Base-by-base conservation (phyloP, 768 basidiomycete species). In the Lepiota brunneoincarnata region DNA sequence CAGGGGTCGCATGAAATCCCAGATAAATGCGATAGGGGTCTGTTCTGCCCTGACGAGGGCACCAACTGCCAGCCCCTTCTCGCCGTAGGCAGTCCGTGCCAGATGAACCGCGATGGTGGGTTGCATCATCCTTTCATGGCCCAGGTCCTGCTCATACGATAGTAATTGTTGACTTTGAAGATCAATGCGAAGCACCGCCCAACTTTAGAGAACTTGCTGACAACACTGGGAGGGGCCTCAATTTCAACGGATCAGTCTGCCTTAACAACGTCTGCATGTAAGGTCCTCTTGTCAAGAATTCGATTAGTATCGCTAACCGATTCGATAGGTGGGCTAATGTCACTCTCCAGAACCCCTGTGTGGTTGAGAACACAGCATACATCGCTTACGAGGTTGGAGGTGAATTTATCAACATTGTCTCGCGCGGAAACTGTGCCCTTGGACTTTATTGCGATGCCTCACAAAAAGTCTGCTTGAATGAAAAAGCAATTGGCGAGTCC, bases 11-110 rank as follows among this genome's bases (percentile, higher is more conserved):
- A 68, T 36, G 56, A 61, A 6, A 62, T 90, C 17, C 91, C 92
- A 1, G 71, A 75, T 10, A 75, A 81, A 59, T 94, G 92, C 63
- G 64, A 71, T 6, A 59, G 61, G 28, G 85, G 81, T 17, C 64
- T 80, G 62, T 94, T 93, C 67, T 94, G 92, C 67, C 91, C 91
- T 0, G 91, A 94, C 62, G 93, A 93, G 70, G 82, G 81, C 55
- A 83, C 84, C 58, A 72, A 67, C 6, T 95, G 92, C 70, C 80
- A 85, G 63, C 58, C 69, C 4, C 60, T 86, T 31, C 72, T 89
- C 14, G 51, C 78, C 1, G 82, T 91, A 2, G 84, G 77, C 23
- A 85, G 82, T 57, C 64, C 77, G 24, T 94, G 92, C 71, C 91
- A 94, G 68, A 80, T 94, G 55, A 89, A 93, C 64, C 84, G 92